Base-by-base conservation (phyloP, 2,329 filamentous ascomycete genomes). In the Leptographium wingfieldii region DNA sequence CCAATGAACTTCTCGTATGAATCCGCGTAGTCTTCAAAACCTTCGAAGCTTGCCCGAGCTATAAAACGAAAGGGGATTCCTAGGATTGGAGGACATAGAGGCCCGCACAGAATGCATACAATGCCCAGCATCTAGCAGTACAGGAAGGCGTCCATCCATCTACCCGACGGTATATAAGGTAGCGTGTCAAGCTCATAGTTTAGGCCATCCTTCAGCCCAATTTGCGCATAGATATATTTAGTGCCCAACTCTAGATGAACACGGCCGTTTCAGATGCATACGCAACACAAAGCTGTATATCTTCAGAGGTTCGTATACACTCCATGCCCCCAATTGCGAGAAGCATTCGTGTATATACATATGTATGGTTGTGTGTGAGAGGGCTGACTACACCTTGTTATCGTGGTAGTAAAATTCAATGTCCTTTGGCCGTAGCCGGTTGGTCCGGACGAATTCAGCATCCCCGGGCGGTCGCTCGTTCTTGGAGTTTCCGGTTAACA, bases 371-470 rank as follows among this genome's bases (percentile, higher is more conserved):
- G 43, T 46, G 16, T 46, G 43, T 22, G 43, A 16, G 43, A 9
- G 19, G 33, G 6, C 4, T n/a, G 43, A n/a, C 6, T 67, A 89
- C 64, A 92, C 87, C 55, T 81, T 86, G 68, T 91, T 88, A 71
- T 99, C 94, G 70, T 99, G 90, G 70, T 96, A 99, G 65, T 90
- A 83, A 70, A 97, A 99, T 67, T 88, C 85, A 63, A 99, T 95
- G 72, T 99, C 92, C 66, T 87, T 82, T 54, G 92, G 90, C 48
- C 92, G 80, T 65, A 85, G 81, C 31, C 83, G 83, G 69, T 96
- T 96, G 62, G 82, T 83, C 59, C 83, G 79, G 31, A 96, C 91
- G 68, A 99, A 97, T 12, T 94, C 87, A 60, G 87, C 88, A 69
- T 99, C 91, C 4, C 92, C 94, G 0, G 88, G 87, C 0, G 94